A percentile compares a stretch with the other conserved stretches of the same genome.
These are phyloP conservation scores for Pittosporum tobira DNA, from an alignment of 129 eudicot genomes.

Conservation along the genomic window DNA sequence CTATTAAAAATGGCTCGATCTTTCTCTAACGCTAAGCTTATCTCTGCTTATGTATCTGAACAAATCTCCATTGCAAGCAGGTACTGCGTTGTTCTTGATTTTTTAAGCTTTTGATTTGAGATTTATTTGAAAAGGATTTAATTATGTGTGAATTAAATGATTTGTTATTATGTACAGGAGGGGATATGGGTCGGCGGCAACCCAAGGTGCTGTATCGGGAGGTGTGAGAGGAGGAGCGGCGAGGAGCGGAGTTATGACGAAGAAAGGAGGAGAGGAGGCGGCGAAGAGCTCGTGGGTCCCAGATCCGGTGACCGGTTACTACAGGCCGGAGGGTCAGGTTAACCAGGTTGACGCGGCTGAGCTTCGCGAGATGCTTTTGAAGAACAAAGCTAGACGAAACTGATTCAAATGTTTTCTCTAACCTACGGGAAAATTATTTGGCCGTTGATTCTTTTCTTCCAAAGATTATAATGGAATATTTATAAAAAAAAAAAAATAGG, in stretches of 20 bases:
- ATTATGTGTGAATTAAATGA: background rate
- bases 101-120: background rate
- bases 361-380: constrained; percentile 52
- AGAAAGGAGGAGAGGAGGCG: constrained; percentile 42
- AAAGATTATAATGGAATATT: no score
- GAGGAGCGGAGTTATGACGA: constrained; percentile 35
- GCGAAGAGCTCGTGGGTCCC: constrained; percentile 65
- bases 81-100: background rate
- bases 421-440: no score
- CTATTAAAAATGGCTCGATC: constrained; percentile 25
- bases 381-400: constrained; percentile 33
- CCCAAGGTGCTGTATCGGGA: constrained; percentile 29
- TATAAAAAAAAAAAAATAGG: no score
- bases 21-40: constrained; percentile 46
- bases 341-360: constrained; percentile 66
- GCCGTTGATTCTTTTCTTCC: no score
- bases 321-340: constrained; percentile 56
- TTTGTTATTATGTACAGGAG: no score
- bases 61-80: constrained; percentile 9
- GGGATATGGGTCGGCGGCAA: constrained; percentile 46
- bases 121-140: background rate
- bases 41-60: constrained; percentile 40
- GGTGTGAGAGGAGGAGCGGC: constrained; percentile 12
- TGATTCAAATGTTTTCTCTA: no score
- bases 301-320: constrained; percentile 80